A percentile compares a stretch with the other conserved stretches of the same genome.
Conservation (phyloP, 768 basidiomycete genomes). For the Suillus clintonianus region DNA sequence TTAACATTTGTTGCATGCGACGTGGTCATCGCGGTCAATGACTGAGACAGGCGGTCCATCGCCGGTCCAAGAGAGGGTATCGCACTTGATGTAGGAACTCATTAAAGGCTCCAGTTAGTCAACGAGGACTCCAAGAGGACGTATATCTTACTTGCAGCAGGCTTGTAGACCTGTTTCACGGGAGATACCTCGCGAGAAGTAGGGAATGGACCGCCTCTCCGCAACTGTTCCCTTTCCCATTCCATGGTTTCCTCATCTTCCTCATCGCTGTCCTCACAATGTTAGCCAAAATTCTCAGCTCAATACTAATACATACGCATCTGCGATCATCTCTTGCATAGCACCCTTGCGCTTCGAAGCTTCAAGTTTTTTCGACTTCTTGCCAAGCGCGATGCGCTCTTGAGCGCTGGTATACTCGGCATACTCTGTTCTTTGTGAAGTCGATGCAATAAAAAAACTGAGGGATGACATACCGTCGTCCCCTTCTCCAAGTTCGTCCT, state of each 20-base stretch:
- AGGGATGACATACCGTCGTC: conserved; percentile 69
- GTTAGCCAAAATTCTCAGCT: not conserved
- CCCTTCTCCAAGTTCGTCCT: conserved; percentile 85
- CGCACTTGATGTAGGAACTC: conserved; percentile 67
- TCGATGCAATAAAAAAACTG: not conserved
- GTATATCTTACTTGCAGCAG: conserved; percentile 62
- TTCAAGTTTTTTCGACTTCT: conserved; percentile 75
- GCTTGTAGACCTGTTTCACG: conserved; percentile 62
- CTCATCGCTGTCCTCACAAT: conserved; percentile 53
- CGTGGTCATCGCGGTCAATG: conserved; percentile 58
- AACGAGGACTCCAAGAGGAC: conserved; percentile 3
- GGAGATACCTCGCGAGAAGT: conserved; percentile 36
- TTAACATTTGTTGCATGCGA: conserved; percentile 69
- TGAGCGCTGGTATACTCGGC: conserved; percentile 88
- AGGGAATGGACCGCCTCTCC: conserved; percentile 65
- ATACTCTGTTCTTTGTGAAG: conserved; percentile 53
- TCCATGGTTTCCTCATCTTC: conserved; percentile 83
- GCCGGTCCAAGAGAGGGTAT: conserved; percentile 67
- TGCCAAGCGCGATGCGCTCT: conserved; percentile 83
- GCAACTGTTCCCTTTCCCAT: conserved; percentile 85
- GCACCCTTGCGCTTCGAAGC: conserved; percentile 63
- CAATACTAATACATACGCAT: conserved; percentile 56
- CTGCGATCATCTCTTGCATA: conserved; percentile 81
- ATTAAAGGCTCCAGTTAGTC: conserved; percentile 11
- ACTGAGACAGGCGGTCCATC: conserved; percentile 59